Percentiles rank a stretch among this genome's conserved stretches.
Conservation (phyloP, 805 yeast genomes). For the Candida golubevii region DNA sequence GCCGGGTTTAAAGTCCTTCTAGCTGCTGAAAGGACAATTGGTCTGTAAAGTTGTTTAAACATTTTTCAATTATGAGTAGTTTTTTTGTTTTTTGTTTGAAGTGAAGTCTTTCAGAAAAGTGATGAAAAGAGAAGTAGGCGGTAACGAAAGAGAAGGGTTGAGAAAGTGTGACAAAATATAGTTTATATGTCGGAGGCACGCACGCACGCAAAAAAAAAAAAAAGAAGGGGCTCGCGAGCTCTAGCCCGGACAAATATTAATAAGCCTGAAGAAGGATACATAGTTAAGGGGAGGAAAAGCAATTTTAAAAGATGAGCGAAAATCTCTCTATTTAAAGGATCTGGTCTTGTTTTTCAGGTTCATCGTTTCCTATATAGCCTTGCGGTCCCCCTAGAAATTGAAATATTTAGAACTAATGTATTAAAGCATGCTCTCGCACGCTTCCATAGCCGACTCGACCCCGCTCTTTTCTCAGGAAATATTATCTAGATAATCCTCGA, state of each 20-base stretch:
- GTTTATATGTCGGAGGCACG: background rate
- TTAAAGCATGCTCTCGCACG: no score
- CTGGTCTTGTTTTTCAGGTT: no score
- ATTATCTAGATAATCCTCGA: no score
- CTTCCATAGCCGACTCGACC: no score
- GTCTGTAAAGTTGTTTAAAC: slow-evolving; percentile 18
- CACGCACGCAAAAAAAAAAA: background rate
- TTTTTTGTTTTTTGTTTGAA: background rate
- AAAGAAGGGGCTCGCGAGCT: background rate
- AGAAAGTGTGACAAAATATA: slow-evolving; percentile 3
- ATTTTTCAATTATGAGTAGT: slow-evolving; percentile 1
- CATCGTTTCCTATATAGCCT: no score
- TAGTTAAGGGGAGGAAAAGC: background rate
- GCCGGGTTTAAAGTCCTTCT: slow-evolving; percentile 6
- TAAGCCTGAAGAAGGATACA: background rate
- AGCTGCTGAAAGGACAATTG: slow-evolving; percentile 8
- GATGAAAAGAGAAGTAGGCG: background rate
- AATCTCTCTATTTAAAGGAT: no score
- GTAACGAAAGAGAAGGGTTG: background rate
- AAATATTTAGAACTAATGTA: no score
- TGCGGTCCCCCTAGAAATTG: no score
- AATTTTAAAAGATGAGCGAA: background rate
- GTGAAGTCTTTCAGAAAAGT: background rate
- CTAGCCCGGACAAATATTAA: background rate
- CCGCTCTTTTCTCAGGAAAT: no score